phyloP scores from a whole-genome alignment of 129 eudicot genomes.

The Ambrosia trifida region DNA sequence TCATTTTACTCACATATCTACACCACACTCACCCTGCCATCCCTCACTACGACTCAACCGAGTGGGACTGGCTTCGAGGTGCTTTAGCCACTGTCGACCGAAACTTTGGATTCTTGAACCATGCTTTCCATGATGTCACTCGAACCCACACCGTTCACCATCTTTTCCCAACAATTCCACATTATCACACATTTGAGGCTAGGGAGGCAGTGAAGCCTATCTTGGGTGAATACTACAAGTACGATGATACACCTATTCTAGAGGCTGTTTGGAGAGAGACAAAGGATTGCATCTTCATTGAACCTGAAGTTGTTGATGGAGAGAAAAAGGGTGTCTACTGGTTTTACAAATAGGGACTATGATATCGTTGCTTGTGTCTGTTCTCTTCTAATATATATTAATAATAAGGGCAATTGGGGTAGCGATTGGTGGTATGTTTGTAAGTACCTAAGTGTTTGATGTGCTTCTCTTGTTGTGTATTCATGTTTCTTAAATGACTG shows the following conservation, averaged over 20 bases:
- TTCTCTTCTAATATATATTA: constrained; percentile 1
- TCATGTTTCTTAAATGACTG: not conserved
- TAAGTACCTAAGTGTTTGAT: not conserved
- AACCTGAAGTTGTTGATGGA: constrained; percentile 29
- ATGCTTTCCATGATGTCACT: constrained; percentile 32
- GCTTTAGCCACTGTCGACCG: constrained; percentile 38
- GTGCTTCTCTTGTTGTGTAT: constrained; percentile 1
- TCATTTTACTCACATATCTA: constrained; percentile 30
- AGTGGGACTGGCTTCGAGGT: constrained; percentile 45
- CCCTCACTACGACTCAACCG: constrained; percentile 38
- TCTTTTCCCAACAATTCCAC: constrained; percentile 38
- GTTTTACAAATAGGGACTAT: constrained; percentile 26
- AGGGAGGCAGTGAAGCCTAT: constrained; percentile 35
- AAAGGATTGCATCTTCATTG: constrained; percentile 39
- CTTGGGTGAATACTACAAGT: constrained; percentile 32
- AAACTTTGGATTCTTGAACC: constrained; percentile 38
- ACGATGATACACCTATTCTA: constrained; percentile 28
- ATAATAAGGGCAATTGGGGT: not conserved
- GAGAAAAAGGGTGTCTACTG: constrained; percentile 36
- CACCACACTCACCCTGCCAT: constrained; percentile 41
- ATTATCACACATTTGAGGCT: constrained; percentile 38
- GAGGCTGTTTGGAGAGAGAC: constrained; percentile 41
- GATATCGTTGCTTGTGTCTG: constrained; percentile 8
- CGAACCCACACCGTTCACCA: constrained; percentile 38
- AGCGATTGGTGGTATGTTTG: constrained; percentile 7